These are phyloP conservation scores for thale cress (Arabidopsis thaliana) DNA, from an alignment of 345 rosid species.

Conservation along the genomic window TAIR10.1 NC_003070.9:4535501-4536000, in stretches of 20 bases:
- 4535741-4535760: background rate
- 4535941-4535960: slow-evolving; percentile 15
- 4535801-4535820: background rate
- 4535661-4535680: background rate
- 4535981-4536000: background rate
- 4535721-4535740: slow-evolving; percentile 1
- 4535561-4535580: too few species aligned
- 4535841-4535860: background rate
- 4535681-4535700: background rate
- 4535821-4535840: slow-evolving; percentile 6
- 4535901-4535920: slow-evolving; percentile 30
- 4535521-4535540: too few species aligned
- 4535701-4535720: slow-evolving; percentile 2
- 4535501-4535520: too few species aligned
- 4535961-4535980: background rate
- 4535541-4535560: too few species aligned
- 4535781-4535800: slow-evolving; percentile 1
- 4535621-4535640: background rate
- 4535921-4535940: slow-evolving; percentile 37
- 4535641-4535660: background rate
- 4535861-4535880: slow-evolving; percentile 20
- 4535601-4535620: too few species aligned
- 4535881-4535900: slow-evolving; percentile 44
- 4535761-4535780: slow-evolving; percentile 3
- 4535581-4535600: too few species aligned